phyloP scores from a whole-genome alignment of 2,329 filamentous ascomycete genomes.

The Chrysosporium queenslandicum region DNA sequence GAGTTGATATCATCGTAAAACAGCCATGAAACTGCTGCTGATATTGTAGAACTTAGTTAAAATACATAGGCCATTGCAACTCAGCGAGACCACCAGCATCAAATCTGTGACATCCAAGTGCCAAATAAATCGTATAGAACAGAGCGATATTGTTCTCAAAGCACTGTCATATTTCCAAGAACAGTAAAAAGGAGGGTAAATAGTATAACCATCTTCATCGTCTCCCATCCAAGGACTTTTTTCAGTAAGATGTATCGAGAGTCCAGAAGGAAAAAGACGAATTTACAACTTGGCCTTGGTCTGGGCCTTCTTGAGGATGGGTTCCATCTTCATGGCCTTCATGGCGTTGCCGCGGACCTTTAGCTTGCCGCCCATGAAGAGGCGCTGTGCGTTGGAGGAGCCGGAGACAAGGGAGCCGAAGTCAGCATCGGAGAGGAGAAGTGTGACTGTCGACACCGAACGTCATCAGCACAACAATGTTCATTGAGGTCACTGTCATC shows the following conservation, averaged over 20 bases:
- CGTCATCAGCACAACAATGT: not conserved
- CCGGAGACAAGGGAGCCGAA: slow-evolving; percentile 74
- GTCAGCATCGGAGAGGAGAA: slow-evolving; percentile 72
- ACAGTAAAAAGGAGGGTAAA: not conserved
- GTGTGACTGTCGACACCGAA: slow-evolving; percentile 54
- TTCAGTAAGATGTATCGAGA: not conserved
- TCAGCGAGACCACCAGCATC: not conserved
- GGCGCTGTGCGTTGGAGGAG: slow-evolving; percentile 84
- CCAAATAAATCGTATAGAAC: not conserved
- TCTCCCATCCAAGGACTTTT: not conserved
- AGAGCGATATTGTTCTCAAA: not conserved
- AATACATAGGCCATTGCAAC: not conserved
- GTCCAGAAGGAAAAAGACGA: not conserved
- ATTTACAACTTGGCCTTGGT: slow-evolving; percentile 70
- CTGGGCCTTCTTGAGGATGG: slow-evolving; percentile 80
- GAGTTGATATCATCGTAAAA: too few species aligned
- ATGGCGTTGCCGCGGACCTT: slow-evolving; percentile 98
- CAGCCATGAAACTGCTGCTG: not conserved
- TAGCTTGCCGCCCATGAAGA: slow-evolving; percentile 97
- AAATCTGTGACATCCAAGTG: not conserved
- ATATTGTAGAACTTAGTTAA: not conserved
- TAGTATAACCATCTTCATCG: not conserved
- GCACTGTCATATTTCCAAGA: not conserved
- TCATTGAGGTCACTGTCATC: not conserved
- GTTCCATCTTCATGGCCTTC: slow-evolving; percentile 94